Evolutionary conservation across 371 early-diverging fungal species (phyloP).

Genomic region (Mortierella sp.): DNA sequence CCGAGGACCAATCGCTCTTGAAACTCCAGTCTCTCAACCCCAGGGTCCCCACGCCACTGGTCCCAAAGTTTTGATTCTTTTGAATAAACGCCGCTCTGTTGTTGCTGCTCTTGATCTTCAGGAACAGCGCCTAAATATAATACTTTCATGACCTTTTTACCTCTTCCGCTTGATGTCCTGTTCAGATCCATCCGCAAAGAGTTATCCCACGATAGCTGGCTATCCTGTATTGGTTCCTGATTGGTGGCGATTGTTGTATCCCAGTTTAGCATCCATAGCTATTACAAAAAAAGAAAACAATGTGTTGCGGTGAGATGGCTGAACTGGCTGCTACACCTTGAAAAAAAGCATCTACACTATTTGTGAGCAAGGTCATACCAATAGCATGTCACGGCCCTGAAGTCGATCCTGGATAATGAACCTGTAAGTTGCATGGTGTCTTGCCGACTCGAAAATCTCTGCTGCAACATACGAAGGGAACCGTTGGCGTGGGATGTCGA

Average conservation of each 20-base stretch:
- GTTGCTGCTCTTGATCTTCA: constrained; percentile 11
- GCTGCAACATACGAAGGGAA: constrained; percentile 46
- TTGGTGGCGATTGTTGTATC: constrained; percentile 45
- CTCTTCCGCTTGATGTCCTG: constrained; percentile 5
- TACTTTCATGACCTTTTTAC: constrained; percentile 45
- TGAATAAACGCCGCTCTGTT: not conserved
- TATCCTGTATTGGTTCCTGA: constrained; percentile 26
- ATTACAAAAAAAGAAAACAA: not conserved
- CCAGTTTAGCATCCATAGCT: constrained; percentile 58
- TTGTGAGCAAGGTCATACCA: constrained; percentile 15
- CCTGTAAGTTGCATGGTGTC: constrained; percentile 56
- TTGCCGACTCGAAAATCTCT: constrained; percentile 49
- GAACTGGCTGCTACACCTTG: too few relatives aligned
- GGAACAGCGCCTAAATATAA: constrained; percentile 34
- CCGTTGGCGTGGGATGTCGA: constrained; percentile 30
- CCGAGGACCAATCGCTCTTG: constrained; percentile 39
- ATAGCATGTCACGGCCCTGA: constrained; percentile 36
- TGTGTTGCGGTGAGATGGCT: not conserved
- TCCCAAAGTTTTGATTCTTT: constrained; percentile 46
- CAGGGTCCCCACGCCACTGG: constrained; percentile 48
- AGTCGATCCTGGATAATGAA: constrained; percentile 56
- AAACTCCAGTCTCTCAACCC: constrained; percentile 47
- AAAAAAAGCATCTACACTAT: not conserved
- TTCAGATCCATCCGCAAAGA: constrained; percentile 24
- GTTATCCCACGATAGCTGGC: constrained; percentile 28